Base-by-base conservation (phyloP, 768 basidiomycete species). In the Tulasnella sp. region DNA sequence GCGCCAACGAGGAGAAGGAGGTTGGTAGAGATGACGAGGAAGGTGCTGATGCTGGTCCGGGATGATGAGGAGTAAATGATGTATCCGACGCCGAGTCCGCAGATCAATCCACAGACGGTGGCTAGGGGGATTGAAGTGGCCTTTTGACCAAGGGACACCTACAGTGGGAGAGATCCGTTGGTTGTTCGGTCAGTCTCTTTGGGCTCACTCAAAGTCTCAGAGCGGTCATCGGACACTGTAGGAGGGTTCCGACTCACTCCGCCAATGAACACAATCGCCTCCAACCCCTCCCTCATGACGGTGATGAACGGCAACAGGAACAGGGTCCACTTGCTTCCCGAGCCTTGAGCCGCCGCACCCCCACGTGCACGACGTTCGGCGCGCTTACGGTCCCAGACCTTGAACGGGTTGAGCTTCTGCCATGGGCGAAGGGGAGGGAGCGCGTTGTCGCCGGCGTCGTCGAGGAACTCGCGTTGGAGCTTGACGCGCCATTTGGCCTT, bases 401-500 rank as follows among this genome's bases (percentile, higher is more conserved):
- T 10, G 38, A 54, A 54, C 9, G 43, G 38, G 54, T 55, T 45
- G 24, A 38, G 44, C 22, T 44, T 55, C 19, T 38, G 25, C 38
- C 54, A 53, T n/a, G 22, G 38, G 22, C 3, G 11, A 5, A 19
- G 2, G 54, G 41, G 22, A 27, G 21, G 2, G 22, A 27, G 41
- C 15, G 12, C 21, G 54, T 24, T 2, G 17, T 22, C 31, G 54
- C 22, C 54, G 54, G 44, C 34, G 31, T 65, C 24, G 54, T 62
- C 17, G 57, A 56, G 34, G 72, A 97, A 96, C 0, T 92, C 87
- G 11, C 74, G 75, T 58, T 82, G 76, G 49, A 98, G 81, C 74
- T 94, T 96, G 67, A 89, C 72, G 64, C 89, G 80, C 94, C 94
- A 99, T 71, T 89, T 92, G n/a, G 85, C 79, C 69, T 91, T 87